These are phyloP conservation scores for Clitoria ternatea DNA, from an alignment of 306 rosid species.

Conservation along the genomic window DNA sequence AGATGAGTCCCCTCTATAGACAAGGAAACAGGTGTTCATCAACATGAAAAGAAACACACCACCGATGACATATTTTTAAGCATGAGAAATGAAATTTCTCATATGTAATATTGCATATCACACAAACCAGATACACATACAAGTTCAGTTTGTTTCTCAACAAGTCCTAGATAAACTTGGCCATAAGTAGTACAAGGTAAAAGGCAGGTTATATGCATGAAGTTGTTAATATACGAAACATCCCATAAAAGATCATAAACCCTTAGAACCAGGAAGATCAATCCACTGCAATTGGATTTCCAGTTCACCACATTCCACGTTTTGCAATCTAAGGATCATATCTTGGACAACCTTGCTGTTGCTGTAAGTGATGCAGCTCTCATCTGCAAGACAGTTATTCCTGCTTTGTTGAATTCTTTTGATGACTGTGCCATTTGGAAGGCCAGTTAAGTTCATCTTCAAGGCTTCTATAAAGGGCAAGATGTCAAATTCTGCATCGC, in stretches of 20 bases:
- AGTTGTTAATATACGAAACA: neutral
- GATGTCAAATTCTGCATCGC: slow-evolving; percentile 70
- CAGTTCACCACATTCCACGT: slow-evolving; percentile 89
- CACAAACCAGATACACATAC: neutral
- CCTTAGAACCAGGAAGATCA: slow-evolving; percentile 76
- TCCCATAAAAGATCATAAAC: slow-evolving; percentile 32
- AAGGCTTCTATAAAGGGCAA: slow-evolving; percentile 55
- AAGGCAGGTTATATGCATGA: slow-evolving; percentile 2
- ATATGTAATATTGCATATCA: slow-evolving; percentile 9
- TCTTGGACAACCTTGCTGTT: slow-evolving; percentile 68
- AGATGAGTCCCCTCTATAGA: neutral
- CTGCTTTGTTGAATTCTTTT: slow-evolving; percentile 56
- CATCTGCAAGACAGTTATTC: slow-evolving; percentile 67
- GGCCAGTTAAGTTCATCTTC: slow-evolving; percentile 46
- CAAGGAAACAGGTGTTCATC: neutral
- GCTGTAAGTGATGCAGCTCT: slow-evolving; percentile 56
- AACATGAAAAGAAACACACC: neutral
- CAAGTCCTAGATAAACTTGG: slow-evolving; percentile 8
- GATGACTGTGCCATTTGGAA: slow-evolving; percentile 57
- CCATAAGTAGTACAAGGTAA: neutral
- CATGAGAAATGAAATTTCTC: neutral
- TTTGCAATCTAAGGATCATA: slow-evolving; percentile 70
- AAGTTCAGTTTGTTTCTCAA: slow-evolving; percentile 12
- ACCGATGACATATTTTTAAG: neutral
- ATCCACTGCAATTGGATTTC: slow-evolving; percentile 88